phyloP scores from a whole-genome alignment of 176 grass and related monocot genomes.

The Eremochloa ophiuroides region DNA sequence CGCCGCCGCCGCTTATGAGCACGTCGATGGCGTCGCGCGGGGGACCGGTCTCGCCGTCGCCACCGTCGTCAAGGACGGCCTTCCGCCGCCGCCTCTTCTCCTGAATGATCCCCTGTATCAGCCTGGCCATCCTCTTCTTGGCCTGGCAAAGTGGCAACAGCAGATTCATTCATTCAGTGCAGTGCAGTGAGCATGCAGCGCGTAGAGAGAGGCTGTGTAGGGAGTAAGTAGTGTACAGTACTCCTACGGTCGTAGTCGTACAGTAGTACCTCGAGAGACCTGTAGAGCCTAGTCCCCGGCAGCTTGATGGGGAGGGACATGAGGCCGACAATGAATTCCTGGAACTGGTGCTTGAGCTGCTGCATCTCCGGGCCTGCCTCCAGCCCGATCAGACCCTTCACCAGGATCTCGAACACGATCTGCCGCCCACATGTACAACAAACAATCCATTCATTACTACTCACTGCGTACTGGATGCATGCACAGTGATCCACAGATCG shows the following conservation, averaged over 20 bases:
- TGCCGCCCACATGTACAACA: constrained; percentile 50
- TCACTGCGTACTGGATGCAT: background rate
- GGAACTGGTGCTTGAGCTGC: constrained; percentile 87
- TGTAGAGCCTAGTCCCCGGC: constrained; percentile 79
- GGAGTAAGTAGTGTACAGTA: too few relatives aligned
- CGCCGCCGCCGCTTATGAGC: constrained; percentile 50
- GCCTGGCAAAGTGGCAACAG: constrained; percentile 34
- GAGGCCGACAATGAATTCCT: constrained; percentile 94
- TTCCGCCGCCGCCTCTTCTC: constrained; percentile 59
- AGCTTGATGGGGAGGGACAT: constrained; percentile 94
- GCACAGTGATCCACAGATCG: background rate
- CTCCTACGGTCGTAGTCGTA: too few relatives aligned
- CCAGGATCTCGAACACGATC: constrained; percentile 94
- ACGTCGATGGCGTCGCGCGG: constrained; percentile 66
- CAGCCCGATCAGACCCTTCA: constrained; percentile 82
- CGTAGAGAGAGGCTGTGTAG: background rate
- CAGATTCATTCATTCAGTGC: background rate
- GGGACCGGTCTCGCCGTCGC: background rate
- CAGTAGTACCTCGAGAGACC: constrained; percentile 73
- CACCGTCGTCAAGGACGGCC: background rate
- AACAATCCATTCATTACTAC: background rate
- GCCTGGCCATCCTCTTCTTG: constrained; percentile 83
- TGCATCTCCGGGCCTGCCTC: constrained; percentile 77
- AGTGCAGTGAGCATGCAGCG: background rate
- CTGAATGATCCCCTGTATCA: constrained; percentile 80